Percentiles rank a stretch among this genome's conserved stretches.
These are phyloP conservation scores for Monosporozyma servazzii DNA, from an alignment of 805 yeast species.

Conservation along the genomic window DNA sequence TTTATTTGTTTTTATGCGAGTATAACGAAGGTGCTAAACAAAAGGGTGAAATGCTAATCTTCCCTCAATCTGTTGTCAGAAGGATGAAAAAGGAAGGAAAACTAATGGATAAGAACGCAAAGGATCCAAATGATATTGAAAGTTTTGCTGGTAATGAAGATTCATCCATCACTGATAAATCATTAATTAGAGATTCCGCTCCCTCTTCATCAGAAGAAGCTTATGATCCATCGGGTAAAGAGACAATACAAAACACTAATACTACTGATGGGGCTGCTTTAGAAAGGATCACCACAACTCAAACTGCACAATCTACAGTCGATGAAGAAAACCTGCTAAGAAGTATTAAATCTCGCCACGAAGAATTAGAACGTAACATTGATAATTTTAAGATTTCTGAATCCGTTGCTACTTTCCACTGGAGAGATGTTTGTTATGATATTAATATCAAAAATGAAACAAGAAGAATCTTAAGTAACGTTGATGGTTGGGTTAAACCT, in stretches of 20 bases:
- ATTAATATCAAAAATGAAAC: slow-evolving; percentile 53
- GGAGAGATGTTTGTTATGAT: slow-evolving; percentile 69
- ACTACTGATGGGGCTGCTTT: slow-evolving; percentile 4
- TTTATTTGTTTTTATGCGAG: slow-evolving; percentile 49
- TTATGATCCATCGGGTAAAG: slow-evolving; percentile 3
- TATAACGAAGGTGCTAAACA: slow-evolving; percentile 52
- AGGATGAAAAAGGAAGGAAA: slow-evolving; percentile 36
- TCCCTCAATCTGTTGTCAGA: slow-evolving; percentile 41
- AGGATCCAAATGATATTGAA: slow-evolving; percentile 22
- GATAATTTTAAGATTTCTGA: slow-evolving; percentile 24
- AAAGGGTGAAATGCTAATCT: slow-evolving; percentile 62
- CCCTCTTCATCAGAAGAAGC: slow-evolving; percentile 2
- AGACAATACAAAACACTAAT: background rate
- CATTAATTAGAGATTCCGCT: slow-evolving; percentile 18
- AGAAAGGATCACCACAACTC: background rate
- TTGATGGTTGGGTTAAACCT: slow-evolving; percentile 78
- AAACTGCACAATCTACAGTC: background rate
- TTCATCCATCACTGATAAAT: slow-evolving; percentile 15
- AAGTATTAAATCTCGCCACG: slow-evolving; percentile 5
- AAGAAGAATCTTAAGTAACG: slow-evolving; percentile 51
- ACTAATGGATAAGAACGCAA: slow-evolving; percentile 13
- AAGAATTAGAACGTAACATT: slow-evolving; percentile 7
- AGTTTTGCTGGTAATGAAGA: slow-evolving; percentile 12
- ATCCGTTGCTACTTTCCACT: slow-evolving; percentile 52
- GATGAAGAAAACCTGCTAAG: background rate